These are phyloP conservation scores for Exserohilum rostratum DNA, from an alignment of 2,329 filamentous ascomycete species.

Conservation along the genomic window DNA sequence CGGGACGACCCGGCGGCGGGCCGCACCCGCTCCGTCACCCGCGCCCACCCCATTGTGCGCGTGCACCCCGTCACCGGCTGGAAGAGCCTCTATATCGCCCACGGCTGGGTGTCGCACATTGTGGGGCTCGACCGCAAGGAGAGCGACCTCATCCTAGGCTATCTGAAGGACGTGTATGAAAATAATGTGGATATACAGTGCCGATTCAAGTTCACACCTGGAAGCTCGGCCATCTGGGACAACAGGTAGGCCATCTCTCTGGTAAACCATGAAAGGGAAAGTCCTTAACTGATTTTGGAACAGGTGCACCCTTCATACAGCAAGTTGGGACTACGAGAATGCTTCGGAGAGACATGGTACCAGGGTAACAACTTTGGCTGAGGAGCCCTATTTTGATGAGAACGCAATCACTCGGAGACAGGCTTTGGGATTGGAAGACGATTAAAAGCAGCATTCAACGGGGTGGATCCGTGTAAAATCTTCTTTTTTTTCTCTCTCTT, in stretches of 20 bases:
- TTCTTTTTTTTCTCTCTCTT: too few relatives aligned
- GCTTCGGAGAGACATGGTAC: constrained; percentile 72
- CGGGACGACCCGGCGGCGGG: constrained; percentile 64
- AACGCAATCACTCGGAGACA: constrained; percentile 70
- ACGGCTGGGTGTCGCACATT: constrained; percentile 70
- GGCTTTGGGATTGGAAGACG: too few relatives aligned
- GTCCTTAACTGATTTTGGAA: too few relatives aligned
- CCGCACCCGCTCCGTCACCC: constrained; percentile 71
- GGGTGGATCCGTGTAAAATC: too few relatives aligned
- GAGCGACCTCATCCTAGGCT: constrained; percentile 70
- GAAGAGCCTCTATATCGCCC: constrained; percentile 76
- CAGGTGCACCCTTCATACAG: constrained; percentile 76
- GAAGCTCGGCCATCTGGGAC: constrained; percentile 73
- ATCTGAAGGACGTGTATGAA: constrained; percentile 72
- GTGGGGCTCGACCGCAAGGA: constrained; percentile 72
- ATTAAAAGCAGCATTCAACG: too few relatives aligned
- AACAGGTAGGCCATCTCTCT: too few relatives aligned
- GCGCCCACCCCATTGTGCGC: constrained; percentile 70
- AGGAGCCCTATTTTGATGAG: constrained; percentile 71
- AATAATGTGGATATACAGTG: constrained; percentile 74
- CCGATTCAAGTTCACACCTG: constrained; percentile 72
- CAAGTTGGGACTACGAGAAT: constrained; percentile 75
- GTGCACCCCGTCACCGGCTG: constrained; percentile 76
- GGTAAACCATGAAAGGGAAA: too few relatives aligned
- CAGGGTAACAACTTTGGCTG: constrained; percentile 71